phyloP scores from a whole-genome alignment of 208 protist species.

The Wallacemonas sp. region DNA sequence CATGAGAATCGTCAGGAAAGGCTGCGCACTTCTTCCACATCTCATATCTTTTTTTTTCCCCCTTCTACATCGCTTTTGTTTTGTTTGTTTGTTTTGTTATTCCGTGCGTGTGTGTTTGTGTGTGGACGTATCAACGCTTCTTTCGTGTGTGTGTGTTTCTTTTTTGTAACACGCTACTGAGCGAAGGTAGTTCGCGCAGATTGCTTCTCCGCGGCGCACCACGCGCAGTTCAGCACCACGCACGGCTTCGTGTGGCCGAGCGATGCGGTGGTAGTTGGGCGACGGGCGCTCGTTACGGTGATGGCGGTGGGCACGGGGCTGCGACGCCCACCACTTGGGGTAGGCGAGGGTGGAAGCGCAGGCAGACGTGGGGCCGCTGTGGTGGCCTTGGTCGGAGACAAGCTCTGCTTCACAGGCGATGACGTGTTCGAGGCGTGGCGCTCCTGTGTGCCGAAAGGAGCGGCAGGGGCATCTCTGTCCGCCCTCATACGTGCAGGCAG shows the following conservation, averaged over 20 bases:
- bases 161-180: constrained; percentile 2
- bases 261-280: constrained; percentile 8
- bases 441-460: neutral
- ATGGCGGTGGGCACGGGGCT: neutral
- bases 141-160: neutral
- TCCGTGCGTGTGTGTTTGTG: constrained; percentile 14
- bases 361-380: constrained; percentile 2
- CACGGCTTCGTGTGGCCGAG: constrained; percentile 60
- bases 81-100: neutral
- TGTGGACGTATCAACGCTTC: neutral
- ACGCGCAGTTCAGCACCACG: constrained; percentile 68
- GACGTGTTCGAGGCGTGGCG: neutral
- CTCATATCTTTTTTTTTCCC: too few relatives aligned
- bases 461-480: neutral
- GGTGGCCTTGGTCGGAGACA: constrained; percentile 3
- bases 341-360: neutral
- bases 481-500: neutral
- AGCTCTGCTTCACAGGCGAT: neutral
- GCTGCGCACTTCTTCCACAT: too few relatives aligned
- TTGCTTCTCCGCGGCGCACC: constrained; percentile 55
- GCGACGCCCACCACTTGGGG: neutral
- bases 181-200: neutral
- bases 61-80: too few relatives aligned
- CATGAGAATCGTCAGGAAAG: too few relatives aligned
- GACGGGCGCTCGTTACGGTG: neutral